phyloP scores from a whole-genome alignment of 441 rosid genomes.

The Gossypium laxum region DNA sequence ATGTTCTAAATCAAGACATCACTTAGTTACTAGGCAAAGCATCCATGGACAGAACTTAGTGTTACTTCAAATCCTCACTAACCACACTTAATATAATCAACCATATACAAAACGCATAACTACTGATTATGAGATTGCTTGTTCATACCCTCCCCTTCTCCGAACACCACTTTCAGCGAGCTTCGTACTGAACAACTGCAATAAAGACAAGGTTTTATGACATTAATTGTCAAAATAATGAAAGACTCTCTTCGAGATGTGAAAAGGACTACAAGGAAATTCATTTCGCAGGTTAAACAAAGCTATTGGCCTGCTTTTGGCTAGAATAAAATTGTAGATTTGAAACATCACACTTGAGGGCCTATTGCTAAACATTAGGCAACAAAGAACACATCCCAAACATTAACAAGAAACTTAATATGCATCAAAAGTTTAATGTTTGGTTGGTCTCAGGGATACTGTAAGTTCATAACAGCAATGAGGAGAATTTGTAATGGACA shows the following conservation, averaged over 20 bases:
- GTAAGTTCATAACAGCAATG: neutral
- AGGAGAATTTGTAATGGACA: neutral
- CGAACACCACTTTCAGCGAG: neutral
- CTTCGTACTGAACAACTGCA: neutral
- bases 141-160: neutral
- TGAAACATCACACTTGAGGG: neutral
- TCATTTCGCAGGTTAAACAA: neutral
- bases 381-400: neutral
- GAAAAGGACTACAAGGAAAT: neutral
- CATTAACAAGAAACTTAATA: neutral
- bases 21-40: neutral
- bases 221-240: neutral
- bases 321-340: neutral
- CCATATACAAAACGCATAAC: neutral
- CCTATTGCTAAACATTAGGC: too few species aligned
- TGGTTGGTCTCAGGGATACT: neutral
- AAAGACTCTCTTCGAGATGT: neutral
- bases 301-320: neutral
- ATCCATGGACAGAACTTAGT: neutral
- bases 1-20: constrained; percentile 3
- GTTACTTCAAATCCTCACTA: neutral
- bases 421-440: neutral
- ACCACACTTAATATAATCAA: neutral
- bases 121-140: neutral
- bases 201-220: neutral